These are phyloP conservation scores for Chaetoceros muelleri DNA, from an alignment of 108 stramenopile genomes.

Conservation along the genomic window DNA sequence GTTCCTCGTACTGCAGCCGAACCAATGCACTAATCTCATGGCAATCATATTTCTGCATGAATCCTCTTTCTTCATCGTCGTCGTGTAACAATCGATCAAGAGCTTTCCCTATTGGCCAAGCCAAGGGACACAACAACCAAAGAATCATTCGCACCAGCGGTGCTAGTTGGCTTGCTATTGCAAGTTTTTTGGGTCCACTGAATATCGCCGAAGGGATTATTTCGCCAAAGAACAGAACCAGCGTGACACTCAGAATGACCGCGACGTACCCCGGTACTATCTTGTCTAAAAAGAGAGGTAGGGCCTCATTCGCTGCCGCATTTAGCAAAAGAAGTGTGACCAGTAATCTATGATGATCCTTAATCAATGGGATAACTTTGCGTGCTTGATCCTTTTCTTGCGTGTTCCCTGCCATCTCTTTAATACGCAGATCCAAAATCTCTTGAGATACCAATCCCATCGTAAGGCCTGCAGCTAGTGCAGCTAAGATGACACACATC, in stretches of 20 bases:
- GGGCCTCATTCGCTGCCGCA: conserved; percentile 81
- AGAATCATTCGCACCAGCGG: conserved; percentile 77
- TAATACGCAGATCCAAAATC: conserved; percentile 72
- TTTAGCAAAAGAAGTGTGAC: conserved; percentile 94
- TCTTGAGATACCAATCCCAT: conserved; percentile 88
- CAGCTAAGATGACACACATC: conserved; percentile 69
- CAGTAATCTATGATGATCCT: conserved; percentile 83
- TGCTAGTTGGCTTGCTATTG: conserved; percentile 59
- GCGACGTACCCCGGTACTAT: conserved; percentile 74
- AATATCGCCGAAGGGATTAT: conserved; percentile 84
- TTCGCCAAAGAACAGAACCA: conserved; percentile 63
- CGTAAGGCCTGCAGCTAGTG: conserved; percentile 87
- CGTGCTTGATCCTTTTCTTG: conserved; percentile 39
- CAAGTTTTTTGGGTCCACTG: conserved; percentile 85
- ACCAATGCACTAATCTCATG: conserved; percentile 20
- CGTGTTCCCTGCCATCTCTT: conserved; percentile 33
- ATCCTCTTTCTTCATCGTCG: conserved; percentile 33
- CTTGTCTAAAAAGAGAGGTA: conserved; percentile 90
- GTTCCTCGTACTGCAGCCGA: conserved; percentile 26
- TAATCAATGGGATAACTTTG: conserved; percentile 50
- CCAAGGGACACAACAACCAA: conserved; percentile 63
- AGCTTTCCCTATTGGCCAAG: conserved; percentile 77
- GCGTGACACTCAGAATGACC: conserved; percentile 80
- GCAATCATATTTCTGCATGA: conserved; percentile 17
- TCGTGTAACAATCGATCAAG: conserved; percentile 71